Percentiles rank a stretch among this genome's conserved stretches.
phyloP scores from a whole-genome alignment of 768 basidiomycete species.

The Mycena olivaceomarginata region DNA sequence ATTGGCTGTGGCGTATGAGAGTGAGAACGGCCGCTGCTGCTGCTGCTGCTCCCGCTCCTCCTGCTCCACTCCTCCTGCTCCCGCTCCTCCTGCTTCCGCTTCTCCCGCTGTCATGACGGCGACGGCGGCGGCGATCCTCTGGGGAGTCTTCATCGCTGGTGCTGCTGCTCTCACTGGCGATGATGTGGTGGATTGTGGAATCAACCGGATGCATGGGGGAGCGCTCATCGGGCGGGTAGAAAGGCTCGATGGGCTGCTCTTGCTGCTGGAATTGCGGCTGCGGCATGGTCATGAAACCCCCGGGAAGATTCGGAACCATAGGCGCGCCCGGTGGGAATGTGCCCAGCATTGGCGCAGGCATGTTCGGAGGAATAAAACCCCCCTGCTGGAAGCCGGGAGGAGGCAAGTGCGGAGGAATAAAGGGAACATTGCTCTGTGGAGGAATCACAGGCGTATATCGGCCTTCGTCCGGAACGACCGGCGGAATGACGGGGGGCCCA shows the following conservation, averaged over 20 bases:
- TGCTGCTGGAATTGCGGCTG: slow-evolving; percentile 4
- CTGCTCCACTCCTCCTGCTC: too few species aligned
- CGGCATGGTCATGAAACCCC: slow-evolving; percentile 25
- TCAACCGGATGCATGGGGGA: slow-evolving; percentile 32
- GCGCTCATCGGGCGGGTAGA: slow-evolving; percentile 5
- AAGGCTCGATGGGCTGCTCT: slow-evolving; percentile 6
- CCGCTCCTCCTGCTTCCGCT: slow-evolving; percentile 9
- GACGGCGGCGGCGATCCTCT: slow-evolving; percentile 5
- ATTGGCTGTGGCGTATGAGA: slow-evolving; percentile 19
- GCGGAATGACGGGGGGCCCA: slow-evolving; percentile 59
- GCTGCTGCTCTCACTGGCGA: slow-evolving; percentile 10
- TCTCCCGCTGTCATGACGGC: slow-evolving; percentile 1
- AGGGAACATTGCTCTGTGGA: slow-evolving; percentile 40
- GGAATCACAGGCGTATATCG: slow-evolving; percentile 45
- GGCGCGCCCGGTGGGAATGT: slow-evolving; percentile 1
- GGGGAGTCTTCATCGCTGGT: slow-evolving; percentile 9
- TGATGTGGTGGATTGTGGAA: slow-evolving; percentile 10
- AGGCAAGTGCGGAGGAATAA: slow-evolving; percentile 40
- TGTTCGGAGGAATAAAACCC: slow-evolving; percentile 40
- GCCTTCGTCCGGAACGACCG: slow-evolving; percentile 53
- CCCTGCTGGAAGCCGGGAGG: background rate
- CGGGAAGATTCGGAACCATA: slow-evolving; percentile 5
- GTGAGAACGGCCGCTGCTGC: slow-evolving; percentile 34
- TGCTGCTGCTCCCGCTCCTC: slow-evolving; percentile 33
- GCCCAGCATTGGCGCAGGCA: background rate